phyloP scores from a whole-genome alignment of 139 green algal species.

The Chlamydomonas incerta region DNA sequence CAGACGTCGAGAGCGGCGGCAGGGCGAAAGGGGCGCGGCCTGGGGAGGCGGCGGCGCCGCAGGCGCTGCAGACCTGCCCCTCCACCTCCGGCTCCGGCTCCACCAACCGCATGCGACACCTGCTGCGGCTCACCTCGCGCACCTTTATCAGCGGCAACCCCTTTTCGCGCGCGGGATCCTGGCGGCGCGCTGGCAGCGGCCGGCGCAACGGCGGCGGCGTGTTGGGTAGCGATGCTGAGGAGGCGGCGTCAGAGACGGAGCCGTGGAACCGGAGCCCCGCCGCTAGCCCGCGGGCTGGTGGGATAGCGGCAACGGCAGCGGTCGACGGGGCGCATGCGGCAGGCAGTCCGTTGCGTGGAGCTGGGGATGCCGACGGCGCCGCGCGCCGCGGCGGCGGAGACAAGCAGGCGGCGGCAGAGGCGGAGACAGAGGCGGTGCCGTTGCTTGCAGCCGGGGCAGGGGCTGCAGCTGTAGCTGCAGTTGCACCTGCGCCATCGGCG shows the following conservation, averaged over 20 bases:
- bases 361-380: too few species aligned
- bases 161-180: neutral
- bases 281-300: too few species aligned
- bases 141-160: conserved; percentile 24
- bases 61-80: neutral
- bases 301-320: too few species aligned
- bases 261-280: too few species aligned
- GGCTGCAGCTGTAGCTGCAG: too few species aligned
- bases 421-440: neutral
- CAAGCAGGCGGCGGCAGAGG: neutral
- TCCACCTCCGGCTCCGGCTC: neutral
- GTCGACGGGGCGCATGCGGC: too few species aligned
- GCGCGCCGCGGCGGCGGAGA: too few species aligned
- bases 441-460: neutral
- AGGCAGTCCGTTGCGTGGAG: too few species aligned
- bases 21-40: too few species aligned
- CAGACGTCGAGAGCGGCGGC: too few species aligned
- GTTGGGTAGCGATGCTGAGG: neutral
- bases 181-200: neutral
- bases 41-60: neutral
- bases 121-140: conserved; percentile 21
- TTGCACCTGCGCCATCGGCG: too few species aligned
- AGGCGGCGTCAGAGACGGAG: neutral
- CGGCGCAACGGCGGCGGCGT: neutral
- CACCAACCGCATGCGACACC: neutral